phyloP scores from a whole-genome alignment of 108 stramenopile species.

The Phaeodactylum tricornutum region DNA sequence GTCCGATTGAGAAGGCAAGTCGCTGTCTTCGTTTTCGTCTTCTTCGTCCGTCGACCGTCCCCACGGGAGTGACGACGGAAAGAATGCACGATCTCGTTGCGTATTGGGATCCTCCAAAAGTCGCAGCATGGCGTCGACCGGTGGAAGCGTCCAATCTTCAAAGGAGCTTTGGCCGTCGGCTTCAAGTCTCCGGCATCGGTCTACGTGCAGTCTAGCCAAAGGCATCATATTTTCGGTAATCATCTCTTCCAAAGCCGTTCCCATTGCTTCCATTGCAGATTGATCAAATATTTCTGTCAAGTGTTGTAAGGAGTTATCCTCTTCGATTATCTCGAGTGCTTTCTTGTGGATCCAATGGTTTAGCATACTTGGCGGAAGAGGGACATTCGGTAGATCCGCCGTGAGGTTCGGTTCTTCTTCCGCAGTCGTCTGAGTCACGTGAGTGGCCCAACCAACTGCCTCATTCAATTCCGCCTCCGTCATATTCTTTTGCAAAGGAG shows the following conservation, averaged over 20 bases:
- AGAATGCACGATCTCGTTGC: not conserved
- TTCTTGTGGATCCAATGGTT: not conserved
- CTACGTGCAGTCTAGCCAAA: slow-evolving; percentile 40
- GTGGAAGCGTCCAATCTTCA: slow-evolving; percentile 47
- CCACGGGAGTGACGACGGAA: not conserved
- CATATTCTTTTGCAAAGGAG: not conserved
- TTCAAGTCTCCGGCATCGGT: slow-evolving; percentile 31
- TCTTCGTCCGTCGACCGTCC: not conserved
- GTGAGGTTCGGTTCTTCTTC: not conserved
- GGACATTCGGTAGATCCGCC: slow-evolving; percentile 1
- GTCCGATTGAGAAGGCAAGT: not conserved
- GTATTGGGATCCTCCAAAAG: slow-evolving; percentile 7
- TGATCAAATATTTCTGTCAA: slow-evolving; percentile 18
- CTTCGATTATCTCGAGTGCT: not conserved
- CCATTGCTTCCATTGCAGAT: slow-evolving; percentile 45
- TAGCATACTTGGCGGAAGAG: not conserved
- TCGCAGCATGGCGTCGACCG: slow-evolving; percentile 36
- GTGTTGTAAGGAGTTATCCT: not conserved
- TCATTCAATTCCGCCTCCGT: not conserved
- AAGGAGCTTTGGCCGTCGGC: slow-evolving; percentile 1
- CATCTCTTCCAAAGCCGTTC: slow-evolving; percentile 53
- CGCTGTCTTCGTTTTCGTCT: too few relatives aligned
- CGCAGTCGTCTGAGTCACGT: not conserved
- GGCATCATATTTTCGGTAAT: slow-evolving; percentile 47
- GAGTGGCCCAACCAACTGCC: slow-evolving; percentile 6